phyloP scores from a whole-genome alignment of 352 stramenopile genomes.

The Nothophytophthora sp. region DNA sequence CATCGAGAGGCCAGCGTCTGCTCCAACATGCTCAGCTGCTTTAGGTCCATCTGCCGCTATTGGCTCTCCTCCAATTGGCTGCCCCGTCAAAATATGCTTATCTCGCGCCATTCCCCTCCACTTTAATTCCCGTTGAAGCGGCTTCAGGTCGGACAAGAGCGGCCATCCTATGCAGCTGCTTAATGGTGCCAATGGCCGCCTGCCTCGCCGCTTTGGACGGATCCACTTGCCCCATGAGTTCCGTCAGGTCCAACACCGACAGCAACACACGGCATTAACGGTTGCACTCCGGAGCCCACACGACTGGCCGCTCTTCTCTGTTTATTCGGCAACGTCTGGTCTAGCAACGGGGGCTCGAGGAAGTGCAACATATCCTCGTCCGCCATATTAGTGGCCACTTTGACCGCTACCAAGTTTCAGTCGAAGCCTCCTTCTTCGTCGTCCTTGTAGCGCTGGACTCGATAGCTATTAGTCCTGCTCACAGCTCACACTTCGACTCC shows the following conservation, averaged over 20 bases:
- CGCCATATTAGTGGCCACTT: conserved; percentile 64
- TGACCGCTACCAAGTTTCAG: conserved; percentile 77
- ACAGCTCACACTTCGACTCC: conserved; percentile 71
- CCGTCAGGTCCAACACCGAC: conserved; percentile 55
- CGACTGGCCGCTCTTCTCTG: not conserved
- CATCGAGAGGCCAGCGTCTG: conserved; percentile 33
- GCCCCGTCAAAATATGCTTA: conserved; percentile 36
- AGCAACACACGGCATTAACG: conserved; percentile 41
- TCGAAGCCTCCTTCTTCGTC: conserved; percentile 56
- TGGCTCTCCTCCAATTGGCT: conserved; percentile 55
- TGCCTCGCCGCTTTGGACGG: conserved; percentile 64
- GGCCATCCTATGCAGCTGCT: conserved; percentile 58
- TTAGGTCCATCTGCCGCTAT: conserved; percentile 59
- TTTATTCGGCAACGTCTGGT: conserved; percentile 13
- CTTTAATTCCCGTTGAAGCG: conserved; percentile 7
- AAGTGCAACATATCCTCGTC: conserved; percentile 83
- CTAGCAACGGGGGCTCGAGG: conserved; percentile 65
- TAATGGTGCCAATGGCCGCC: conserved; percentile 63
- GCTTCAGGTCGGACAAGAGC: not conserved
- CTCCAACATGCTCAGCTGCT: conserved; percentile 48
- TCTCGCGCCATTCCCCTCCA: conserved; percentile 6
- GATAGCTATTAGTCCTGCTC: conserved; percentile 24
- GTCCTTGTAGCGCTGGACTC: conserved; percentile 9
- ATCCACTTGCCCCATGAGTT: conserved; percentile 61
- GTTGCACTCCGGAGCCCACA: conserved; percentile 18